Percentiles rank a stretch among this genome's conserved stretches.
Evolutionary conservation across 495 filamentous ascomycete species (phyloP).

Genomic region (Amorphotheca resinae): DNA sequence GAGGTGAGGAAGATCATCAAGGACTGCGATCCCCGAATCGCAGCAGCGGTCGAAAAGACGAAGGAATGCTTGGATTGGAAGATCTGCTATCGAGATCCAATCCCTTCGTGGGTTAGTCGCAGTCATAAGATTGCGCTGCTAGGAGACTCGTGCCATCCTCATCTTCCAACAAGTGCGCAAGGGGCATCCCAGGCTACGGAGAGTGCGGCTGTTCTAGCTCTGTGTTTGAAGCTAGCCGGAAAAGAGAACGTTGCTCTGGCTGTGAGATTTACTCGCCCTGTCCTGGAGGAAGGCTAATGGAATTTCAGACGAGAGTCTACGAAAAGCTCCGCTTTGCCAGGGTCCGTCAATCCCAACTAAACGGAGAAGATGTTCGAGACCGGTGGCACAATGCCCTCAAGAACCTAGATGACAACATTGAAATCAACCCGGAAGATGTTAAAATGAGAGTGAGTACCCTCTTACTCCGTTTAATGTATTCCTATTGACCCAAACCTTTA

Average conservation of each 20-base stretch:
- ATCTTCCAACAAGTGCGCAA: slow-evolving; percentile 36
- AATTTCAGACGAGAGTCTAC: slow-evolving; percentile 31
- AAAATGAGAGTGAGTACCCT: slow-evolving; percentile 30
- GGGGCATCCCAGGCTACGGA: slow-evolving; percentile 38
- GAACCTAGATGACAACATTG: slow-evolving; percentile 30
- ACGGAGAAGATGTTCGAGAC: slow-evolving; percentile 40
- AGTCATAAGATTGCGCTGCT: slow-evolving; percentile 34
- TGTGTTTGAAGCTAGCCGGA: slow-evolving; percentile 32
- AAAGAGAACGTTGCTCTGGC: slow-evolving; percentile 33
- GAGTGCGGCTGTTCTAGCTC: slow-evolving; percentile 33
- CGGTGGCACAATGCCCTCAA: slow-evolving; percentile 40
- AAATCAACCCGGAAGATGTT: slow-evolving; percentile 39
- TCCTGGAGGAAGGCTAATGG: not conserved
- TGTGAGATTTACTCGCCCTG: slow-evolving; percentile 12
- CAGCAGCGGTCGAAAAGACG: slow-evolving; percentile 33
- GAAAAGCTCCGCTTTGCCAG: slow-evolving; percentile 38
- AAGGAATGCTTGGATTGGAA: slow-evolving; percentile 38
- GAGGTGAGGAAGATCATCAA: slow-evolving; percentile 29
- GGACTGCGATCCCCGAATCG: slow-evolving; percentile 31
- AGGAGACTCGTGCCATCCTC: slow-evolving; percentile 36
- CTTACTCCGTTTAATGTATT: no score
- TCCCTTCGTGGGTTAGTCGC: slow-evolving; percentile 34
- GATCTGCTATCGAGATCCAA: slow-evolving; percentile 37
- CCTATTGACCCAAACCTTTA: not conserved
- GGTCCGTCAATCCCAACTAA: slow-evolving; percentile 33